Conservation (phyloP, 768 basidiomycete genomes). For the Trametes sanguinea region DNA sequence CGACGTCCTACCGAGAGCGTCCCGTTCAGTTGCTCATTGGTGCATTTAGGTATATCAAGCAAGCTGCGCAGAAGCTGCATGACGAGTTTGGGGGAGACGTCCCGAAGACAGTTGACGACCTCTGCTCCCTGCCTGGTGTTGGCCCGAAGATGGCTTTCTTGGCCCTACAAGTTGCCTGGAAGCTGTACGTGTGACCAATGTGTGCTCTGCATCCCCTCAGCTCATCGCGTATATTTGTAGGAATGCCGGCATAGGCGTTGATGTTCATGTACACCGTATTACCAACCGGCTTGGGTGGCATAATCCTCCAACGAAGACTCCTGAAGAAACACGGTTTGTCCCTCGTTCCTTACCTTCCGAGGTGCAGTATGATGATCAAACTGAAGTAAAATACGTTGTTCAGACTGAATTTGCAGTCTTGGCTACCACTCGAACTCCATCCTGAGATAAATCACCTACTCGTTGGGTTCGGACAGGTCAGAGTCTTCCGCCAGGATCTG, state of each 20-base stretch:
- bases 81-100: slow-evolving; percentile 83
- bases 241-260: slow-evolving; percentile 91
- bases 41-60: slow-evolving; percentile 63
- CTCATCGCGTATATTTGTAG: slow-evolving; percentile 40
- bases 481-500: slow-evolving; percentile 1
- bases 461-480: slow-evolving; percentile 85
- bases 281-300: slow-evolving; percentile 96
- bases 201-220: not conserved
- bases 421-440: slow-evolving; percentile 76
- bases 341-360: not conserved
- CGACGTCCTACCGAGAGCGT: not conserved
- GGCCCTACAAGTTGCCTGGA: slow-evolving; percentile 81
- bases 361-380: not conserved
- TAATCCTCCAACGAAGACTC: slow-evolving; percentile 74
- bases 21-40: no score
- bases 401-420: slow-evolving; percentile 79
- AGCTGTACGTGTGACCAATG: slow-evolving; percentile 51
- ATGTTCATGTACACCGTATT: slow-evolving; percentile 94
- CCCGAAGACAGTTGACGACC: slow-evolving; percentile 83
- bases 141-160: slow-evolving; percentile 98
- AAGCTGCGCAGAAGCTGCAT: slow-evolving; percentile 65
- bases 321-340: slow-evolving; percentile 81
- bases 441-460: slow-evolving; percentile 77
- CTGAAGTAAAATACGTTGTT: not conserved
- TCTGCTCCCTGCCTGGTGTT: slow-evolving; percentile 87